A percentile compares a stretch with the other conserved stretches of the same genome.
phyloP scores from a whole-genome alignment of 768 basidiomycete species.

The Mycena venus region DNA sequence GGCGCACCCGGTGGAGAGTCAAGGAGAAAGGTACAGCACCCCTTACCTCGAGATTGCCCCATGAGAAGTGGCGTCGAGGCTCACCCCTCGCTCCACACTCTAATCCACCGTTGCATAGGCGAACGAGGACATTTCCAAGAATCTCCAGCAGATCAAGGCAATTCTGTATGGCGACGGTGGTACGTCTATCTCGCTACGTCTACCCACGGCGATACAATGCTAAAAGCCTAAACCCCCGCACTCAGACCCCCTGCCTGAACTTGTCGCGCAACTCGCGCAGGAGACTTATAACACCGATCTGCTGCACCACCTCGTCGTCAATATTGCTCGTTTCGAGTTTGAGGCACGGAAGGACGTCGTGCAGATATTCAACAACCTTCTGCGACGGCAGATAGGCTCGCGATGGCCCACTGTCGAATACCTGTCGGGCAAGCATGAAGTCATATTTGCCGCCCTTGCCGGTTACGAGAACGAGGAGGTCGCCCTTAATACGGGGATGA shows the following conservation, averaged over 20 bases:
- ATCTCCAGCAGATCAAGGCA: slow-evolving; percentile 90
- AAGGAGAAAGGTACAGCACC: slow-evolving; percentile 77
- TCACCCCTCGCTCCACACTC: slow-evolving; percentile 7
- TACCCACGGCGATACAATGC: background rate
- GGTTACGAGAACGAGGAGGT: slow-evolving; percentile 97
- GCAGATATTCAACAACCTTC: slow-evolving; percentile 90
- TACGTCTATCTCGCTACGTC: slow-evolving; percentile 47
- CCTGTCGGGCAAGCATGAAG: slow-evolving; percentile 79
- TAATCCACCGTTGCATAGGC: slow-evolving; percentile 63
- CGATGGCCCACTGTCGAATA: slow-evolving; percentile 98
- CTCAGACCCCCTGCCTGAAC: slow-evolving; percentile 86
- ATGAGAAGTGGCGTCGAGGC: background rate
- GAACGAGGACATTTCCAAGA: slow-evolving; percentile 90
- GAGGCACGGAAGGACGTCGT: slow-evolving; percentile 92
- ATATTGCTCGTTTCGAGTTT: slow-evolving; percentile 92
- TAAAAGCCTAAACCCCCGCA: slow-evolving; percentile 16
- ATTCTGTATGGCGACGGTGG: slow-evolving; percentile 92
- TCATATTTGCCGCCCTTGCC: slow-evolving; percentile 85
- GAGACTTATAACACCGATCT: slow-evolving; percentile 95
- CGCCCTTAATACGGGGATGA: slow-evolving; percentile 98
- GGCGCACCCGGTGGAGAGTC: slow-evolving; percentile 82
- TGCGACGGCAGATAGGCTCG: slow-evolving; percentile 91
- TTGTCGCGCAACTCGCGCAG: slow-evolving; percentile 94
- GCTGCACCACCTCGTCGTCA: slow-evolving; percentile 81
- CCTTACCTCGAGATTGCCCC: background rate